Percentiles rank a stretch among this genome's conserved stretches.
Conservation (phyloP, 441 rosid species). For the Biscutella auriculata region DNA sequence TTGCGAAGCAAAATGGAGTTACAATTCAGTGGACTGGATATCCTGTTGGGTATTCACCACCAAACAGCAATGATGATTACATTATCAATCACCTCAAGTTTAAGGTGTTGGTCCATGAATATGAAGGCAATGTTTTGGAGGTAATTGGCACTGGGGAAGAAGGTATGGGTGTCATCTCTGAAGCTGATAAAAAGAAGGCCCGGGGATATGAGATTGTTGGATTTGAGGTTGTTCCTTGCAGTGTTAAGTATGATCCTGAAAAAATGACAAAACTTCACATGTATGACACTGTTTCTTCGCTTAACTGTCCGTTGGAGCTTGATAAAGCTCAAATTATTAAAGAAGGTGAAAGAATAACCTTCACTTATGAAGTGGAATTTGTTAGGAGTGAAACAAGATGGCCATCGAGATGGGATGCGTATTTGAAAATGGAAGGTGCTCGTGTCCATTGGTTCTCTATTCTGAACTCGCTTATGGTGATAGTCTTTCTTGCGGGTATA, state of each 20-base stretch:
- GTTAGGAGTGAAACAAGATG: constrained; percentile 72
- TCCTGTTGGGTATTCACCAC: constrained; percentile 76
- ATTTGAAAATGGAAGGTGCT: constrained; percentile 92
- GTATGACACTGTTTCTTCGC: constrained; percentile 47
- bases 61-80: constrained; percentile 67
- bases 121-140: constrained; percentile 72
- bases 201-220: constrained; percentile 82
- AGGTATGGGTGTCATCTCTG: constrained; percentile 79
- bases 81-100: constrained; percentile 86
- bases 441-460: constrained; percentile 93
- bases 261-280: constrained; percentile 48
- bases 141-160: constrained; percentile 91
- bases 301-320: constrained; percentile 59
- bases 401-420: constrained; percentile 98
- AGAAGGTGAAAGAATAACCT: constrained; percentile 68
- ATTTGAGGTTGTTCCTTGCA: constrained; percentile 86
- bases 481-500: constrained; percentile 83
- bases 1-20: constrained; percentile 55
- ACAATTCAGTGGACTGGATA: constrained; percentile 90
- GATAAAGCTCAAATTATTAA: constrained; percentile 79
- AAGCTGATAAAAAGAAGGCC: constrained; percentile 62
- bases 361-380: constrained; percentile 85
- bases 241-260: constrained; percentile 51
- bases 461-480: constrained; percentile 89
- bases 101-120: constrained; percentile 79